These are phyloP conservation scores for Asterochloris erici DNA, from an alignment of 139 green algal species.

Conservation along the genomic window DNA sequence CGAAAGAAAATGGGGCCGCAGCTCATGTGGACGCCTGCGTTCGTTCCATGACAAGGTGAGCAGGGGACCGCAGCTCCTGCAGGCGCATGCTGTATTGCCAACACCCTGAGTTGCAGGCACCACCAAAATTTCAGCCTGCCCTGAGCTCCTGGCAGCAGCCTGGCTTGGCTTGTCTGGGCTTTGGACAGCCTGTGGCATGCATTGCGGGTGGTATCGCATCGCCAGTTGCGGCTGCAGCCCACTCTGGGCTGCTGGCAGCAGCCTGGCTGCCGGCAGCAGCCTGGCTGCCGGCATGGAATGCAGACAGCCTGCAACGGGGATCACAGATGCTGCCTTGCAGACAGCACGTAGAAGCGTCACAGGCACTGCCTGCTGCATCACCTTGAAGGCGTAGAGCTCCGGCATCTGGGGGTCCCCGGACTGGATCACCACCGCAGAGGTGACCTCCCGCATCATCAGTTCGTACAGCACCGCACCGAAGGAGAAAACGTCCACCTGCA, in stretches of 20 bases:
- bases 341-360: neutral
- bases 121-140: too few species aligned
- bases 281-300: neutral
- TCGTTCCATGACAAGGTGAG: too few species aligned
- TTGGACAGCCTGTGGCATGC: neutral
- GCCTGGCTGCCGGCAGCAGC: neutral
- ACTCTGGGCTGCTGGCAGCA: neutral
- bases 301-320: too few species aligned
- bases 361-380: neutral
- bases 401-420: conserved; percentile 7
- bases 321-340: too few species aligned
- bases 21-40: too few species aligned
- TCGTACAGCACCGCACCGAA: conserved; percentile 41
- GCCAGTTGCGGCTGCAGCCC: neutral
- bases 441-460: conserved; percentile 25
- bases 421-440: conserved; percentile 11
- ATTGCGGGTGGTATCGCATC: neutral
- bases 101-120: too few species aligned
- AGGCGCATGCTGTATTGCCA: too few species aligned
- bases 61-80: too few species aligned
- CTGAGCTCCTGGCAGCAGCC: too few species aligned
- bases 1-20: too few species aligned
- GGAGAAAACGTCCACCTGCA: conserved; percentile 44
- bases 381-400: conserved; percentile 16
- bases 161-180: too few species aligned